Evolutionary conservation across 805 yeast species (phyloP).

Genomic region (Teunomyces stri): DNA sequence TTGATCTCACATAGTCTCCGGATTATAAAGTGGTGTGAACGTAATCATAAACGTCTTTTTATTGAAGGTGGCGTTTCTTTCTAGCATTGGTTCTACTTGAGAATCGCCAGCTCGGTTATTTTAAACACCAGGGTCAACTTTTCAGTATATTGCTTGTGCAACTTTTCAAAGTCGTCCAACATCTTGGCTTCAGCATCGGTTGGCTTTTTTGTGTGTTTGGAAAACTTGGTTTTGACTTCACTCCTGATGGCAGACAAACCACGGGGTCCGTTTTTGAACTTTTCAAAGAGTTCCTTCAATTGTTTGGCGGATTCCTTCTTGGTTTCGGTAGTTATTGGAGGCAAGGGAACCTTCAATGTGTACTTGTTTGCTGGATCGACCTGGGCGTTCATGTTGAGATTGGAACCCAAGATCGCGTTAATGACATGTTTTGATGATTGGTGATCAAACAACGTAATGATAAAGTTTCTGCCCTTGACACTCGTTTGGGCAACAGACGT

Average conservation of each 20-base stretch:
- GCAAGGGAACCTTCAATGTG: conserved; percentile 68
- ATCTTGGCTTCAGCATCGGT: conserved; percentile 55
- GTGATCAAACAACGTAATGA: conserved; percentile 88
- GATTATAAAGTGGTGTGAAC: conserved; percentile 74
- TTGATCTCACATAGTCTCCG: conserved; percentile 60
- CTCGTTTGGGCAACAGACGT: conserved; percentile 70
- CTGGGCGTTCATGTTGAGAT: conserved; percentile 78
- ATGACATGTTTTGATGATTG: conserved; percentile 64
- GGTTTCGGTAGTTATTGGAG: conserved; percentile 70
- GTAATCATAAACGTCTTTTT: conserved; percentile 67
- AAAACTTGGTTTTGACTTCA: conserved; percentile 53
- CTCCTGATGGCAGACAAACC: conserved; percentile 45
- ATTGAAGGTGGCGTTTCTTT: conserved; percentile 70
- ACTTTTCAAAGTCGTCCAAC: conserved; percentile 61
- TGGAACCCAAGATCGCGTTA: conserved; percentile 66
- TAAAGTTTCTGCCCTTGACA: conserved; percentile 63
- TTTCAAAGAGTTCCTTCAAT: conserved; percentile 66
- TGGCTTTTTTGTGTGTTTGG: conserved; percentile 50
- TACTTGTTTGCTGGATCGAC: conserved; percentile 70
- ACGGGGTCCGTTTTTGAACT: conserved; percentile 50
- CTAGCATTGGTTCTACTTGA: conserved; percentile 24
- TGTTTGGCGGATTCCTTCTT: conserved; percentile 55
- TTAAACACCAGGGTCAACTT: conserved; percentile 46
- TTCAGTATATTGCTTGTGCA: conserved; percentile 62
- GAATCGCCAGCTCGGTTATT: conserved; percentile 26